These are phyloP conservation scores for Neurospora terricola DNA, from an alignment of 495 filamentous ascomycete species.

Conservation along the genomic window DNA sequence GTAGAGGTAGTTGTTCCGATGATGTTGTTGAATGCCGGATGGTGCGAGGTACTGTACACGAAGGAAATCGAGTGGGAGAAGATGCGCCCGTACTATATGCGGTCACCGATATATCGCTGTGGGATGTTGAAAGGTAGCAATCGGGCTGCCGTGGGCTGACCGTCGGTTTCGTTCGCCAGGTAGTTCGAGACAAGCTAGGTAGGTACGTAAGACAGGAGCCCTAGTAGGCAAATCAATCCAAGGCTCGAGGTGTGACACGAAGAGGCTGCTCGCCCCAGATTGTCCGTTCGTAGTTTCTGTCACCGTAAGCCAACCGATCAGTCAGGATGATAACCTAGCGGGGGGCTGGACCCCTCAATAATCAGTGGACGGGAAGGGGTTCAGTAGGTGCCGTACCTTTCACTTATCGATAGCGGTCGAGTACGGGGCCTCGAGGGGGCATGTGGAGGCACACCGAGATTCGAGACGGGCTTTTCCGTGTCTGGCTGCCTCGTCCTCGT, in stretches of 20 bases:
- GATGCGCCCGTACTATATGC: neutral
- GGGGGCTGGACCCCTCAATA: neutral
- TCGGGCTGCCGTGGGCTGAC: neutral
- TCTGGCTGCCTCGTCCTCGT: neutral
- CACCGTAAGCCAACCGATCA: neutral
- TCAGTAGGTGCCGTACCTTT: neutral
- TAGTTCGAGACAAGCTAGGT: neutral
- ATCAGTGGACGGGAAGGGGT: neutral
- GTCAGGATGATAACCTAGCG: neutral
- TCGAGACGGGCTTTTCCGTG: neutral
- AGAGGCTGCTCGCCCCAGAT: neutral
- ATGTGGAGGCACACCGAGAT: neutral
- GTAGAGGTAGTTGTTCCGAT: neutral
- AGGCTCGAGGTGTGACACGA: neutral
- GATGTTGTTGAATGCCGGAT: neutral
- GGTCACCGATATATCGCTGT: neutral
- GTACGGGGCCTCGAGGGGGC: too few species aligned
- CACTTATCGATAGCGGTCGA: neutral
- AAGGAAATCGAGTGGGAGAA: neutral
- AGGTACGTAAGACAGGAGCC: neutral
- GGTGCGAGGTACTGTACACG: too few species aligned
- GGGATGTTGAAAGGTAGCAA: neutral
- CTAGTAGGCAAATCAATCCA: neutral
- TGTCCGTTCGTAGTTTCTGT: neutral
- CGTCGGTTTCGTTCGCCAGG: neutral